Base-by-base conservation (phyloP, 306 rosid genomes). In the Cucurbita argyrosperma region DNA sequence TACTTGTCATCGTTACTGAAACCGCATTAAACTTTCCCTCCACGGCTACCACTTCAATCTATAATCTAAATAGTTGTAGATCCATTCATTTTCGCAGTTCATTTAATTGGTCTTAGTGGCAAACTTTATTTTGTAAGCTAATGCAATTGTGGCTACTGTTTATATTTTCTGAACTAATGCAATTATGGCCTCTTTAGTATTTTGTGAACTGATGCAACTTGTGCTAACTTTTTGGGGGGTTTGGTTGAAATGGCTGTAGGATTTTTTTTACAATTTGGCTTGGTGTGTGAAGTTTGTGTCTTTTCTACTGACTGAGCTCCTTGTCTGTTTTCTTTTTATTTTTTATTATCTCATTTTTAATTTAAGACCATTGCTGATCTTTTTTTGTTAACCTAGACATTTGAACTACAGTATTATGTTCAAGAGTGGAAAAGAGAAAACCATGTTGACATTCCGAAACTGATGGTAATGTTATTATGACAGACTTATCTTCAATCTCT, bases 401-500 rank as follows among this genome's bases (percentile, higher is more conserved):
- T 19, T 66, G 72, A 45, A 18, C 39, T 66, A 45, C 40, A 49
- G 4, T 46, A 46, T 69, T 46, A 47, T 69, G 51, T 83, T 38
- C 6, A 35, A 56, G 23, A 73, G 51, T 58, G 77, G 68, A 37
- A 8, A 7, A 59, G 51, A 47, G 45, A 15, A 19, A 19, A 35
- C 26, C 45, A 15, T 2, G 71, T 8, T 6, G 74, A 9, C 45
- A 35, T 49, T 68, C 1, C 26, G 35, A 15, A 68, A 68, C 74
- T 70, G 73, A 23, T 73, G 38, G 38, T 76, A 82, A 69, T 77
- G 76, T 76, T 79, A 46, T 81, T 73, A 55, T 81, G 75, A 76
- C 96, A 94, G 97, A 91, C 99, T 50, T 94, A 94, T 82, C 99
- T 94, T 79, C 99, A 94, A 74, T 94, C 99, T 67, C 97, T 94